phyloP scores from a whole-genome alignment of 345 rosid species.

The Pseudoturritis turrita region DNA sequence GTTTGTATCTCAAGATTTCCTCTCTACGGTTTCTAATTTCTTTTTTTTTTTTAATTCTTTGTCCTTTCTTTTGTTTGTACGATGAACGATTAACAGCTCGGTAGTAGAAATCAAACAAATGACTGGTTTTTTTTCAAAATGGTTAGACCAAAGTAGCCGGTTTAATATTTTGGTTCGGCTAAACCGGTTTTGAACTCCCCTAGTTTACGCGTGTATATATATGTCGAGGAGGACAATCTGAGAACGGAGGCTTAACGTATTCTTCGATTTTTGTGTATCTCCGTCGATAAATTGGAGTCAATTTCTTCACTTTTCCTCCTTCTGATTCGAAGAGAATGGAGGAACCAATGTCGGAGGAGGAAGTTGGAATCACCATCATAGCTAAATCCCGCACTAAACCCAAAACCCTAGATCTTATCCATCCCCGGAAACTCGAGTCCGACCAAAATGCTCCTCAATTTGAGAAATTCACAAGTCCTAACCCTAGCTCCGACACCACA shows the following conservation, averaged over 20 bases:
- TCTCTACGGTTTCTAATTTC: neutral
- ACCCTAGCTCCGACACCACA: constrained; percentile 22
- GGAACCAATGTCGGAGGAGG: constrained; percentile 22
- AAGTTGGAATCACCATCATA: constrained; percentile 51
- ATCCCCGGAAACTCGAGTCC: constrained; percentile 24
- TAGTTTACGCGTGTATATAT: neutral
- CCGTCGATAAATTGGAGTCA: neutral
- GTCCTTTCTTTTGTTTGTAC: neutral
- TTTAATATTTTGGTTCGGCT: neutral
- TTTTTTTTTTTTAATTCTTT: neutral
- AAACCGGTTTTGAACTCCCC: constrained; percentile 21
- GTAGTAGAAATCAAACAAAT: constrained; percentile 9
- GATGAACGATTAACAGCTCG: constrained; percentile 9
- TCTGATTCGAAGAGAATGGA: constrained; percentile 19
- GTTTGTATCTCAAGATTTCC: constrained; percentile 15
- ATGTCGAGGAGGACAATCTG: neutral
- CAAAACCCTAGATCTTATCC: neutral
- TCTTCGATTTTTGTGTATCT: neutral
- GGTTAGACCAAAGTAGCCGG: neutral
- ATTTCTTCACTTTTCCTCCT: neutral
- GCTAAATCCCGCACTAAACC: constrained; percentile 37
- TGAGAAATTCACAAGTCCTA: constrained; percentile 35
- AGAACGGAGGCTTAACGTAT: constrained; percentile 12
- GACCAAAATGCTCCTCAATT: constrained; percentile 26
- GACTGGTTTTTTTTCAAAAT: neutral